Base-by-base conservation (phyloP, 2,329 filamentous ascomycete species). In the Aspergillus japonicus region DNA sequence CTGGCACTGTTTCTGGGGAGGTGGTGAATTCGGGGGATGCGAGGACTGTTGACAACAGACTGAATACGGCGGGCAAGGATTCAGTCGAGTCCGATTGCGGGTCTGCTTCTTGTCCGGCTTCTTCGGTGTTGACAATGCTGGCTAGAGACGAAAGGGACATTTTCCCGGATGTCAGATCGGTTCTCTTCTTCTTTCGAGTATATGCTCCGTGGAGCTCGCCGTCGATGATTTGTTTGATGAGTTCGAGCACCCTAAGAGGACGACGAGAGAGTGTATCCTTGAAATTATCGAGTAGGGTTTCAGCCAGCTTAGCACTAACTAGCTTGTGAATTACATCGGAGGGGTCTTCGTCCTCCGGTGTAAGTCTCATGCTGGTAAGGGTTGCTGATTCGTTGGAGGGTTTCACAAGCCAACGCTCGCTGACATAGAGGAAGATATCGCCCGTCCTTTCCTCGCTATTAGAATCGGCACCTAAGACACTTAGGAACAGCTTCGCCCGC, bases 371-470 rank as follows among this genome's bases (percentile, higher is more conserved):
- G 24, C 64, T 51, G 26, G 56, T 21, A 44, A 60, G 33, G 19
- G 63, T 16, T 4, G 31, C 23, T 14, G 61, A 35, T 6, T 51
- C 42, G 14, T 16, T 50, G 6, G 66, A 63, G 21, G 69, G 62
- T 26, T 71, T 66, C n/a, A 76, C 67, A 2, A 80, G 74, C 77
- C 77, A 80, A 26, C 60, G 69, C 52, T 75, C 68, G 65, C 76
- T 78, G 31, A 75, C 77, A 61, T 77, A 71, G 3, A 79, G 69
- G 62, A 80, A 79, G 8, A 79, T 69, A 50, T 78, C 75, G 6
- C 72, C 74, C 7, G 73, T 77, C 16, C 70, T 63, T 48, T 78
- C 76, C 54, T 79, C 75, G 44, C 68, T 73, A 56, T 70, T 74
- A 6, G 77, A 75, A 60, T 79, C 77, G 26, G 71, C 68, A 33